Percentiles rank a stretch among this genome's conserved stretches.
phyloP scores from a whole-genome alignment of 495 filamentous ascomycete species.

The Podospora fimiseda region DNA sequence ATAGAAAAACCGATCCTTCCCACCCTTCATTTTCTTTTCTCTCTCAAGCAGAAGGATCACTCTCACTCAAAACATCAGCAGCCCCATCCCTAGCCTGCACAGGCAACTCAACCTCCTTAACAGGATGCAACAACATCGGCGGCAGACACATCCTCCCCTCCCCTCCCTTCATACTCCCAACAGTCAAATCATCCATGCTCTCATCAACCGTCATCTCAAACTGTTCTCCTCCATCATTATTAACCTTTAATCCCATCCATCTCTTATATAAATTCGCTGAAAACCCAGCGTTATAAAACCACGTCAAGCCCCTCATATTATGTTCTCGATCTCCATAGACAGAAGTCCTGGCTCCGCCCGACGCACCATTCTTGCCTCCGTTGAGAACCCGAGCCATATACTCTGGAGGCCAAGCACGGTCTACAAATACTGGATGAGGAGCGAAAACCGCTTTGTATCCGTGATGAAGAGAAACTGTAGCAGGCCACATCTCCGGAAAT shows the following conservation, averaged over 20 bases:
- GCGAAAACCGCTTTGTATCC: slow-evolving; percentile 92
- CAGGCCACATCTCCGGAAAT: slow-evolving; percentile 96
- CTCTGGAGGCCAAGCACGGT: slow-evolving; percentile 77
- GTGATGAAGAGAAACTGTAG: slow-evolving; percentile 79
- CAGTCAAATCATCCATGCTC: slow-evolving; percentile 41
- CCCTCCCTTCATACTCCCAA: slow-evolving; percentile 45
- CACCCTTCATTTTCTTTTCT: background rate
- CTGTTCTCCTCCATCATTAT: slow-evolving; percentile 81
- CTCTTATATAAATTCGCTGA: slow-evolving; percentile 74
- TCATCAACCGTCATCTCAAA: slow-evolving; percentile 57
- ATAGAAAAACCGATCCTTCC: background rate
- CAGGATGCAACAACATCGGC: slow-evolving; percentile 85
- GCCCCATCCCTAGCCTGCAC: slow-evolving; percentile 54
- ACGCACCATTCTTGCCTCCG: slow-evolving; percentile 72
- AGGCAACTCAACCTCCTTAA: slow-evolving; percentile 78
- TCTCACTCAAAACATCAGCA: slow-evolving; percentile 26
- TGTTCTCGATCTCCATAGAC: slow-evolving; percentile 85
- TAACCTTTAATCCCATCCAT: slow-evolving; percentile 80
- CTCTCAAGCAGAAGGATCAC: slow-evolving; percentile 34
- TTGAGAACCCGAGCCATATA: slow-evolving; percentile 82
- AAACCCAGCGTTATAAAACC: slow-evolving; percentile 92
- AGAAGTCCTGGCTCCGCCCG: slow-evolving; percentile 60
- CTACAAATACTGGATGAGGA: slow-evolving; percentile 86
- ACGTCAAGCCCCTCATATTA: slow-evolving; percentile 80
- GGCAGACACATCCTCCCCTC: slow-evolving; percentile 91